Evolutionary conservation across 2,329 filamentous ascomycete genomes (phyloP).

Genomic region (Plenodomus tracheiphilus): DNA sequence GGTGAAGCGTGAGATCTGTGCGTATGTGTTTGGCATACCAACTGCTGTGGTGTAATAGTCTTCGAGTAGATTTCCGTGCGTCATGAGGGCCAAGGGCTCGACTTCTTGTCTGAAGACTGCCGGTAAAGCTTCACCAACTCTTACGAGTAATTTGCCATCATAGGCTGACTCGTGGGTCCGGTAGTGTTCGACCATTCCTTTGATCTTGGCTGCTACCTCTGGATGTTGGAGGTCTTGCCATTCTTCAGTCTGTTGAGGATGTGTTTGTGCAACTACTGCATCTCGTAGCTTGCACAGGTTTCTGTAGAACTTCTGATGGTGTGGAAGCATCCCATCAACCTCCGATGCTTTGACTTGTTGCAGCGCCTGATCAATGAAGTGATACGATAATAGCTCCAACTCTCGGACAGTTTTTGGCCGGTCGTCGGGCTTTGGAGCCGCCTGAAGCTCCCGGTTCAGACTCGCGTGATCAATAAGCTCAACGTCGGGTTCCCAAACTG

Average conservation of each 20-base stretch:
- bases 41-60: slow-evolving; percentile 18
- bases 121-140: slow-evolving; percentile 14
- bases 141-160: slow-evolving; percentile 16
- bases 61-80: slow-evolving; percentile 16
- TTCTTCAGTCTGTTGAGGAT: slow-evolving; percentile 16
- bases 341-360: slow-evolving; percentile 5
- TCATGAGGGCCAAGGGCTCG: slow-evolving; percentile 17
- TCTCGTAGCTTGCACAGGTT: slow-evolving; percentile 9
- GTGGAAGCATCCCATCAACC: slow-evolving; percentile 10
- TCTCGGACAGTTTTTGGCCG: slow-evolving; percentile 10
- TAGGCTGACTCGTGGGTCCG: slow-evolving; percentile 11
- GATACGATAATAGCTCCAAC: slow-evolving; percentile 14
- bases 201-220: slow-evolving; percentile 6
- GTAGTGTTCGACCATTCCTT: slow-evolving; percentile 10
- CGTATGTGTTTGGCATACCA: slow-evolving; percentile 19
- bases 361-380: slow-evolving; percentile 12
- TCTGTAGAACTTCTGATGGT: slow-evolving; percentile 13
- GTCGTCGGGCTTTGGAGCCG: slow-evolving; percentile 8
- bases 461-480: slow-evolving; percentile 8
- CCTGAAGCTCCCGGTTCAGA: slow-evolving; percentile 10
- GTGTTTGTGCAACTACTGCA: slow-evolving; percentile 3
- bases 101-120: slow-evolving; percentile 14
- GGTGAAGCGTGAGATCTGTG: slow-evolving; percentile 13
- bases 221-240: slow-evolving; percentile 10
- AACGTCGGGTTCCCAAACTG: slow-evolving; percentile 16